A percentile compares a stretch with the other conserved stretches of the same genome.
Evolutionary conservation across 139 green algal genomes (phyloP).

Genomic region (Pleodorina starrii): DNA sequence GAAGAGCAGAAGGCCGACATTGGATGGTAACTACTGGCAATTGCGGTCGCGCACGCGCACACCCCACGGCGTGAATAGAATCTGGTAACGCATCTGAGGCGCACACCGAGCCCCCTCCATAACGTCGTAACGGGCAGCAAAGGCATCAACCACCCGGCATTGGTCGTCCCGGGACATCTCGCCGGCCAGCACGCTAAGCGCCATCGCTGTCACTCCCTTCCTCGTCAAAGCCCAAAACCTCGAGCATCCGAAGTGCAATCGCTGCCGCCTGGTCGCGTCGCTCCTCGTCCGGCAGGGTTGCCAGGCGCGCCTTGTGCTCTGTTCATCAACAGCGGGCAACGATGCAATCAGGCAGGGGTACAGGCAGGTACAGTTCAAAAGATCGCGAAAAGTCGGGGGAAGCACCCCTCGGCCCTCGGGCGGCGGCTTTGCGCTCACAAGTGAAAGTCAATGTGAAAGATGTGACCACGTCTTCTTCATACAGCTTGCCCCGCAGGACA

Average conservation of each 20-base stretch:
- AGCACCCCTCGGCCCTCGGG: no score
- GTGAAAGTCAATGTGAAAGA: background rate
- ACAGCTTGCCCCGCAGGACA: background rate
- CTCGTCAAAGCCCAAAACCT: slow-evolving; percentile 24
- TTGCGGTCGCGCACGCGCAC: background rate
- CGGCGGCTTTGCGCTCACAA: no score
- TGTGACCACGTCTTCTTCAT: background rate
- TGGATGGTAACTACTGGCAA: no score
- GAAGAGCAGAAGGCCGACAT: no score
- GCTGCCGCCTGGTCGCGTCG: slow-evolving; percentile 43
- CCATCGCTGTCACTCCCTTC: background rate
- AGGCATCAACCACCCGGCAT: background rate
- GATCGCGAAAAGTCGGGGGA: background rate
- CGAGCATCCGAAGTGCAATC: slow-evolving; percentile 48
- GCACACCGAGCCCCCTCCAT: background rate
- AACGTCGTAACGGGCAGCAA: no score
- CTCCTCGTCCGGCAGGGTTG: slow-evolving; percentile 40
- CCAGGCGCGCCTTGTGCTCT: slow-evolving; percentile 42
- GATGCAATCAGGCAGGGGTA: background rate
- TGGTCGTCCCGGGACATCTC: background rate
- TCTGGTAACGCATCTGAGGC: background rate
- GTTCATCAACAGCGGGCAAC: background rate
- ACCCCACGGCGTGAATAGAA: background rate
- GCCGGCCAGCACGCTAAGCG: background rate
- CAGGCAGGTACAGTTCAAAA: background rate